These are phyloP conservation scores for Fusarium fracticaudum DNA, from an alignment of 2,329 filamentous ascomycete species.

Conservation along the genomic window DNA sequence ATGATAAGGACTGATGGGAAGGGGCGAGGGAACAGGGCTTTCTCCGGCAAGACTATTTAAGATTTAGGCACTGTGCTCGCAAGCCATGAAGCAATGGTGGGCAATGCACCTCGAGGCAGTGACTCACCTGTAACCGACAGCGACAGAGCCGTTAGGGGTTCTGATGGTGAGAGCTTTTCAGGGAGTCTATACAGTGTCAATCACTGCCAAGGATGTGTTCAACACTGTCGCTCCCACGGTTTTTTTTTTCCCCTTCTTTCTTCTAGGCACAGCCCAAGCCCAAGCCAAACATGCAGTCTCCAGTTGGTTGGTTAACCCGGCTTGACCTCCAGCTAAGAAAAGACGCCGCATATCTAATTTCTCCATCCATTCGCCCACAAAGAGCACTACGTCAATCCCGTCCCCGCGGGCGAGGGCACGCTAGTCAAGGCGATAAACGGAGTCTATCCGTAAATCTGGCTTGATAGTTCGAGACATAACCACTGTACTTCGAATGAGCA, in stretches of 20 bases:
- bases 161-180: constrained; percentile 6
- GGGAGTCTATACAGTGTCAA: constrained; percentile 23
- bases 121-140: constrained; percentile 3
- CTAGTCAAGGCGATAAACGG: constrained; percentile 27
- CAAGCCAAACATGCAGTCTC: constrained; percentile 8
- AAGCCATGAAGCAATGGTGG: neutral
- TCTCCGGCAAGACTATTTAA: constrained; percentile 23
- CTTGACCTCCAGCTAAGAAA: neutral
- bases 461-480: constrained; percentile 15
- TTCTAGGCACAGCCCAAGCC: constrained; percentile 3
- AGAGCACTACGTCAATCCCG: constrained; percentile 27
- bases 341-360: constrained; percentile 21
- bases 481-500: neutral
- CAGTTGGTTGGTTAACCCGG: constrained; percentile 21
- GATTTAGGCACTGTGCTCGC: constrained; percentile 26
- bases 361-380: constrained; percentile 24
- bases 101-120: neutral
- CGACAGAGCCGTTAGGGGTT: neutral
- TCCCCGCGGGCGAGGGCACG: constrained; percentile 38
- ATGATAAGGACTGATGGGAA: constrained; percentile 45
- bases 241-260: neutral
- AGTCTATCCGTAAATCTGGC: constrained; percentile 16
- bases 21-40: constrained; percentile 42
- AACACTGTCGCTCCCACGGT: constrained; percentile 20
- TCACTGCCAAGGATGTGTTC: neutral